Conservation (phyloP, 805 yeast species). For the Lipomyces mesembrius region DNA sequence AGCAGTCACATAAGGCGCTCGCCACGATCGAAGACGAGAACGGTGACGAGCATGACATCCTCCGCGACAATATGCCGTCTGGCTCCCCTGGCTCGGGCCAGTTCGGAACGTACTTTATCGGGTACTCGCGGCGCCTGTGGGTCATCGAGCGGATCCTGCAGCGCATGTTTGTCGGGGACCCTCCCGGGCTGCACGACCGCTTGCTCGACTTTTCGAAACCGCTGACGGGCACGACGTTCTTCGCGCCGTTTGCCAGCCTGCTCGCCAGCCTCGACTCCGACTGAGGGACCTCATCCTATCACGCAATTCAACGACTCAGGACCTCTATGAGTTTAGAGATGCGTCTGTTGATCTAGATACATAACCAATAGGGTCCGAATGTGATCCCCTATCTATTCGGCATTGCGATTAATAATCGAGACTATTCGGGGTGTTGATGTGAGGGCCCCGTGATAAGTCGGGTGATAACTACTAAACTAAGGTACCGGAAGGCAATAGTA, state of each 20-base stretch:
- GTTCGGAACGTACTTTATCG: slow-evolving; percentile 41
- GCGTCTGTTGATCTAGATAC: background rate
- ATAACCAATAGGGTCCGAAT: no score
- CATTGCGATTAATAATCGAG: no score
- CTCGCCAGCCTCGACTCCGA: slow-evolving; percentile 25
- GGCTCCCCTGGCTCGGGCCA: slow-evolving; percentile 36
- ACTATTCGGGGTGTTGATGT: no score
- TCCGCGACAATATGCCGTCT: slow-evolving; percentile 41
- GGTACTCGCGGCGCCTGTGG: slow-evolving; percentile 27
- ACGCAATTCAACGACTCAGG: slow-evolving; percentile 5
- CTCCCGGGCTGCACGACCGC: slow-evolving; percentile 40
- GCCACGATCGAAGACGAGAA: slow-evolving; percentile 70
- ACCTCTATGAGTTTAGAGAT: background rate
- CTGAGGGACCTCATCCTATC: slow-evolving; percentile 3
- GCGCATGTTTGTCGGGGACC: slow-evolving; percentile 40
- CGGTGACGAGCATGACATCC: slow-evolving; percentile 42
- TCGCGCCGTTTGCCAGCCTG: slow-evolving; percentile 32
- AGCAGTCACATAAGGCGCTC: slow-evolving; percentile 45
- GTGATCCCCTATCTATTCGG: background rate
- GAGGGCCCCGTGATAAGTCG: no score
- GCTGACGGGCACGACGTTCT: slow-evolving; percentile 36
- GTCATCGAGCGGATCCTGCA: slow-evolving; percentile 38
- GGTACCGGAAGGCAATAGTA: no score
- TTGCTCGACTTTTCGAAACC: slow-evolving; percentile 30
- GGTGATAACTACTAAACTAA: no score